Evolutionary conservation across 306 rosid genomes (phyloP).

Genomic region (Cicer yamashitae): DNA sequence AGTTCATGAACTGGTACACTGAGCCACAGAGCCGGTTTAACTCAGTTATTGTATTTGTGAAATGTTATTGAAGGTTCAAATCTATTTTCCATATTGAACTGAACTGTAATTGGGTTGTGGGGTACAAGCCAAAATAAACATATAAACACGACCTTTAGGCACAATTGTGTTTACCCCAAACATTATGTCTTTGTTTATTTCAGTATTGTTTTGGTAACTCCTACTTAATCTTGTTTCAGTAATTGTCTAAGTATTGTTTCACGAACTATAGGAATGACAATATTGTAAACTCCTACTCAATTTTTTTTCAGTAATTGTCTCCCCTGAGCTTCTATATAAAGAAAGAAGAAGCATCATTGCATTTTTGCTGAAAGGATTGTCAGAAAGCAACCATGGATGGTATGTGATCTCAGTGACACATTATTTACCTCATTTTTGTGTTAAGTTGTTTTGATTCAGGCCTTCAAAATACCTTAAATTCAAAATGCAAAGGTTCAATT

Average conservation of each 20-base stretch:
- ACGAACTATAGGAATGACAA: background rate
- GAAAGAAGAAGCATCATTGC: slow-evolving; percentile 11
- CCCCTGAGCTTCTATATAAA: slow-evolving; percentile 3
- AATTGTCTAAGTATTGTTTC: no score
- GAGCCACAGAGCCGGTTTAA: background rate
- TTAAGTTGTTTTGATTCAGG: slow-evolving; percentile 6
- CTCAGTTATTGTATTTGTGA: background rate
- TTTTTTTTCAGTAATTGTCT: slow-evolving; percentile 33
- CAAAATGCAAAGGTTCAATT: slow-evolving; percentile 23
- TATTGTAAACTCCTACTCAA: background rate
- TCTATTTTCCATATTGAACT: background rate
- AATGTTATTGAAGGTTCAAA: background rate
- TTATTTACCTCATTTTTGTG: background rate
- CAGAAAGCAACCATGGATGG: slow-evolving; percentile 69
- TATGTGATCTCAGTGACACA: slow-evolving; percentile 37
- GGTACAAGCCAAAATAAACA: background rate
- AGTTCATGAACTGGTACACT: background rate
- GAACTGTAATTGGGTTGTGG: background rate
- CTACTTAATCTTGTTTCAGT: no score
- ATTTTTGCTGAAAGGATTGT: slow-evolving; percentile 40
- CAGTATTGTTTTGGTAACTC: no score
- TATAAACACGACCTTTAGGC: background rate
- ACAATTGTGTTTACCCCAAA: background rate
- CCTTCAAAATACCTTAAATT: background rate
- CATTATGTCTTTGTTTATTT: background rate